These are phyloP conservation scores for Diaporthe vaccinii DNA, from an alignment of 2,329 filamentous ascomycete genomes.

Conservation along the genomic window DNA sequence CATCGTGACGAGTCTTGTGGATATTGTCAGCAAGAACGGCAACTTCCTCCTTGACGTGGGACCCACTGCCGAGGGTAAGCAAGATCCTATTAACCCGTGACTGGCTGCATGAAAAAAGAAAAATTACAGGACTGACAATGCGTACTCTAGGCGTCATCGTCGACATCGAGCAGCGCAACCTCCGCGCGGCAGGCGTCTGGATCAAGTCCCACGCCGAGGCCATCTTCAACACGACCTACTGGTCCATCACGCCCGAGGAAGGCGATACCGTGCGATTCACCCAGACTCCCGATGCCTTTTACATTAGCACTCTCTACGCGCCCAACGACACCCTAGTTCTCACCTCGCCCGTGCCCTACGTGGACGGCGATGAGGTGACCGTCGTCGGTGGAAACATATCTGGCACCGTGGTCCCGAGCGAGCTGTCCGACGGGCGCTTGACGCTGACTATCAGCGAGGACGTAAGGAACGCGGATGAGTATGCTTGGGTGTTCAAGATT, in stretches of 20 bases:
- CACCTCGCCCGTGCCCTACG: slow-evolving; percentile 59
- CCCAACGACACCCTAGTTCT: slow-evolving; percentile 57
- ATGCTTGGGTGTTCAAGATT: slow-evolving; percentile 54
- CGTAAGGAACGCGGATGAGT: slow-evolving; percentile 52
- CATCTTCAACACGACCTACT: slow-evolving; percentile 70
- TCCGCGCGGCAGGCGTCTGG: slow-evolving; percentile 67
- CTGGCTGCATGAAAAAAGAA: too few relatives aligned
- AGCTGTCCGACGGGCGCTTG: slow-evolving; percentile 45
- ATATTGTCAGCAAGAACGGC: slow-evolving; percentile 49
- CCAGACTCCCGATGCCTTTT: slow-evolving; percentile 65
- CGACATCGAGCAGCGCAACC: slow-evolving; percentile 50
- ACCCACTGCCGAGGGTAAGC: slow-evolving; percentile 42
- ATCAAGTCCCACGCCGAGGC: slow-evolving; percentile 66
- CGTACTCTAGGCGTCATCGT: slow-evolving; percentile 25
- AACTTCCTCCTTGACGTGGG: slow-evolving; percentile 49
- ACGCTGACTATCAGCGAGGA: slow-evolving; percentile 50
- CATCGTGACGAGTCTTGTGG: slow-evolving; percentile 46
- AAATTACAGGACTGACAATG: background rate
- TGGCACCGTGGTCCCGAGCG: slow-evolving; percentile 43
- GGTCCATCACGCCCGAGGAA: slow-evolving; percentile 60
- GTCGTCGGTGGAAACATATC: slow-evolving; percentile 54
- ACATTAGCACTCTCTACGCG: slow-evolving; percentile 59
- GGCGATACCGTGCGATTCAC: slow-evolving; percentile 64
- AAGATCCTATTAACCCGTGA: too few relatives aligned
- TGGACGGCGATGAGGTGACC: slow-evolving; percentile 61